Base-by-base conservation (phyloP, 768 basidiomycete species). In the Tylopilus felleus region DNA sequence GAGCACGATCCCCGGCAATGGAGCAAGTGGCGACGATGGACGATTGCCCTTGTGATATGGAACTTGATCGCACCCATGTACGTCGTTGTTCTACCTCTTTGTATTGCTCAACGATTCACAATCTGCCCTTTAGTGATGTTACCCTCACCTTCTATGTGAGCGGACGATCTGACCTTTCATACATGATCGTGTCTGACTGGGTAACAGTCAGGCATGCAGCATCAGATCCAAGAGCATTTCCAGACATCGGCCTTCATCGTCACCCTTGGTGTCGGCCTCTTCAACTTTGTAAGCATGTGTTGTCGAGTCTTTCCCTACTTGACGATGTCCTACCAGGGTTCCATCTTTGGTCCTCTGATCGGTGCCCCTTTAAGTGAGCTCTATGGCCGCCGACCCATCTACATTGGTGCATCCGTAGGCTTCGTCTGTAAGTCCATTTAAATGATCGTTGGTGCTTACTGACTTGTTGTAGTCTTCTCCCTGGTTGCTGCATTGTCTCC, bases 11-110 rank as follows among this genome's bases (percentile, higher is more conserved):
- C 64, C 28, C 58, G 58, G 28, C 49, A 58, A 44, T 64, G 63
- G 61, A 58, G 56, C 33, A 33, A 33, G 33, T 33, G 33, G 33
- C 33, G 33, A 14, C 13, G 33, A 33, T 62, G 57, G 60, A 48
- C 53, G 56, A 66, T 68, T 29, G 54, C 64, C 31, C 52, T 64
- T 39, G 58, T 66, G 3, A 57, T 68, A 38, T 64, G 62, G 62
- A 65, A 68, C 38, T 44, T 60, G 31, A 64, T 65, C 35, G 64
- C 67, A 22, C 66, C 59, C 2, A 55, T 68, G 66, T 68, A 13
- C 4, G 33, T 33, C 33, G 13, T 14, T 10, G 25, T 25, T 31
- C 31, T 31, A 16, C 19, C 52, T 12, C 7, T 8, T 45, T 28
- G n/a, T 57, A 5, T 47, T 36, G 43, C 38, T 28, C 13, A 9